These are phyloP conservation scores for Schwanniomyces occidentalis DNA, from an alignment of 805 yeast species.

Conservation along the genomic window DNA sequence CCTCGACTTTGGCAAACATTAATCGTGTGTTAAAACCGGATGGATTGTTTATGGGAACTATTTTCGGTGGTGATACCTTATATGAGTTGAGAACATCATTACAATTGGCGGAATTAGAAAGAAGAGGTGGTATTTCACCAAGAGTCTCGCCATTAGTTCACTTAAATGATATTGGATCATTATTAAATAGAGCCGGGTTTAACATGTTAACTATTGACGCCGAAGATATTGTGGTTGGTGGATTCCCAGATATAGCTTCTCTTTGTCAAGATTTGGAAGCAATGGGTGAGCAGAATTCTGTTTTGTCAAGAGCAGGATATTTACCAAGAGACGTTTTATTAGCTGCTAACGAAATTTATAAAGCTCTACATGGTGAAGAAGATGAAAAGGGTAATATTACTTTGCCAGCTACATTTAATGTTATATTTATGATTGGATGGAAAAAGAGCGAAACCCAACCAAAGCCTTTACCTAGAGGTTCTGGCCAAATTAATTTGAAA, in stretches of 20 bases:
- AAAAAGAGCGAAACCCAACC: constrained; percentile 71
- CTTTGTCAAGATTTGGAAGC: constrained; percentile 69
- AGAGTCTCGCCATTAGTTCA: constrained; percentile 80
- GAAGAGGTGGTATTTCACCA: constrained; percentile 78
- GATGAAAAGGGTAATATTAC: constrained; percentile 46
- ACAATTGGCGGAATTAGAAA: constrained; percentile 80
- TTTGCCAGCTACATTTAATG: constrained; percentile 78
- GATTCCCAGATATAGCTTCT: constrained; percentile 68
- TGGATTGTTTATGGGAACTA: constrained; percentile 77
- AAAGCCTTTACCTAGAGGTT: constrained; percentile 70
- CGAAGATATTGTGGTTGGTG: constrained; percentile 75
- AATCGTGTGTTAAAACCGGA: constrained; percentile 68
- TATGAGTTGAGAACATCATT: constrained; percentile 77
- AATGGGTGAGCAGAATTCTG: constrained; percentile 86
- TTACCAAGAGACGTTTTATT: constrained; percentile 59
- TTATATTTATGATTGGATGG: constrained; percentile 89
- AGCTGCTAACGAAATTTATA: constrained; percentile 78
- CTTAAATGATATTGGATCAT: constrained; percentile 70
- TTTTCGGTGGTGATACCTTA: constrained; percentile 84
- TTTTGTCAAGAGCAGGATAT: constrained; percentile 44
- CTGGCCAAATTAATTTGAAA: constrained; percentile 66
- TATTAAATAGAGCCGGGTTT: constrained; percentile 75
- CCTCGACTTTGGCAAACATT: constrained; percentile 56
- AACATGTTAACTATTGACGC: constrained; percentile 80
- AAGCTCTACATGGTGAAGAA: constrained; percentile 64